Evolutionary conservation across 345 rosid species (phyloP).

Genomic region (Arabidopsis arenosa): DNA sequence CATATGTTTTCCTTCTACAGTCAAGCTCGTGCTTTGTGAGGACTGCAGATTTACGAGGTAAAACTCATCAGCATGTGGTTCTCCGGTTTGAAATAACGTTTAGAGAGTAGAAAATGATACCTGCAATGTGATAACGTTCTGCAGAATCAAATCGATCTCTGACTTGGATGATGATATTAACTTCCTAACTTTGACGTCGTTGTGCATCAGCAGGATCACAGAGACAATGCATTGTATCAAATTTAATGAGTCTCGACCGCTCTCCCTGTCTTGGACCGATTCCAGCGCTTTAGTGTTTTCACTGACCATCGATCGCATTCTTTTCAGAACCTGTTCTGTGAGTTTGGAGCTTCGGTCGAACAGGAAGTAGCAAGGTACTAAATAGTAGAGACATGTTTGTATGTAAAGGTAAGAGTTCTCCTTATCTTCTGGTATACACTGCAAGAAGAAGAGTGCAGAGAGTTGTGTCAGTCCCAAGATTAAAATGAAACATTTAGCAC

Average conservation of each 20-base stretch:
- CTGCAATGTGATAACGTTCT: slow-evolving; percentile 55
- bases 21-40: slow-evolving; percentile 49
- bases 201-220: slow-evolving; percentile 60
- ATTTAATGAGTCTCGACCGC: slow-evolving; percentile 37
- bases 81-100: slow-evolving; percentile 10
- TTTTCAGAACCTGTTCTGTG: slow-evolving; percentile 51
- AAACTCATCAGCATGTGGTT: background rate
- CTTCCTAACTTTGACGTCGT: slow-evolving; percentile 54
- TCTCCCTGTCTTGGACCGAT: slow-evolving; percentile 33
- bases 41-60: slow-evolving; percentile 47
- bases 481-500: slow-evolving; percentile 2
- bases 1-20: slow-evolving; percentile 61
- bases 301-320: slow-evolving; percentile 49
- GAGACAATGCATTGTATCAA: slow-evolving; percentile 57
- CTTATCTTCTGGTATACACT: slow-evolving; percentile 60
- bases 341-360: slow-evolving; percentile 66
- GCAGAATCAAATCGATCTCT: slow-evolving; percentile 55
- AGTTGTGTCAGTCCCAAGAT: slow-evolving; percentile 9
- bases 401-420: slow-evolving; percentile 40
- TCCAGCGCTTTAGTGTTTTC: slow-evolving; percentile 42
- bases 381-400: slow-evolving; percentile 47
- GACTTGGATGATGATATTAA: slow-evolving; percentile 50
- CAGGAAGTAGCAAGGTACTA: slow-evolving; percentile 66
- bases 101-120: slow-evolving; percentile 47
- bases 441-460: slow-evolving; percentile 41